These are phyloP conservation scores for Diplogelasinospora grovesii DNA, from an alignment of 495 filamentous ascomycete species.

Conservation along the genomic window DNA sequence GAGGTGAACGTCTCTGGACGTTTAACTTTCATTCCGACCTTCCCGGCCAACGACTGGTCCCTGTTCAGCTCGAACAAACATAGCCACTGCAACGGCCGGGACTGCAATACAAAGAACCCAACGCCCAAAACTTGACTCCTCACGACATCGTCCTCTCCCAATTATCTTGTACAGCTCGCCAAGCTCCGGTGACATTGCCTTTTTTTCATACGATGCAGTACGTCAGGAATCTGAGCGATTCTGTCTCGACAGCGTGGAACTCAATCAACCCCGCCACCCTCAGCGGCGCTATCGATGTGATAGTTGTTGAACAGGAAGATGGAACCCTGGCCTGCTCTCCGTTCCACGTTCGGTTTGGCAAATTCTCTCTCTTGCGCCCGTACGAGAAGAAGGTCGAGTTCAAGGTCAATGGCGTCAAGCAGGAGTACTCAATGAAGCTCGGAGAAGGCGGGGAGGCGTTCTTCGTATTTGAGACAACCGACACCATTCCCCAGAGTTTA, in stretches of 20 bases:
- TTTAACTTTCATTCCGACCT: no score
- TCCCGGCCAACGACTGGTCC: no score
- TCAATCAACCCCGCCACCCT: constrained; percentile 97
- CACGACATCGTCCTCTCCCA: no score
- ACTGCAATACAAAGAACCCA: no score
- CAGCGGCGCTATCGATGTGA: constrained; percentile 96
- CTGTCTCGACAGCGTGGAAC: constrained; percentile 98
- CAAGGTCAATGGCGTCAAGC: constrained; percentile 83
- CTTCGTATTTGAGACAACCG: constrained; percentile 93
- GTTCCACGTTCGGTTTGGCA: constrained; percentile 98
- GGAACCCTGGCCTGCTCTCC: constrained; percentile 82
- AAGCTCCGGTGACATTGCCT: no score
- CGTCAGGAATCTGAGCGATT: constrained; percentile 91
- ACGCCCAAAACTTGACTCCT: no score
- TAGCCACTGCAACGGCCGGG: no score
- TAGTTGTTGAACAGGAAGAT: constrained; percentile 96
- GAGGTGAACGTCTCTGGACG: no score
- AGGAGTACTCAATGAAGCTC: constrained; percentile 95
- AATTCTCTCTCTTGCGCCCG: constrained; percentile 91
- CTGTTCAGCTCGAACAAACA: no score
- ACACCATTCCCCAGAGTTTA: constrained; percentile 77
- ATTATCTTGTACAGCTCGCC: no score
- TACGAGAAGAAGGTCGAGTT: constrained; percentile 99
- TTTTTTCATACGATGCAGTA: constrained; percentile 88
- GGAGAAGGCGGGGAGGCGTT: constrained; percentile 97